Conservation (phyloP, 257 asterid genomes). For the Solanum virginianum region DNA sequence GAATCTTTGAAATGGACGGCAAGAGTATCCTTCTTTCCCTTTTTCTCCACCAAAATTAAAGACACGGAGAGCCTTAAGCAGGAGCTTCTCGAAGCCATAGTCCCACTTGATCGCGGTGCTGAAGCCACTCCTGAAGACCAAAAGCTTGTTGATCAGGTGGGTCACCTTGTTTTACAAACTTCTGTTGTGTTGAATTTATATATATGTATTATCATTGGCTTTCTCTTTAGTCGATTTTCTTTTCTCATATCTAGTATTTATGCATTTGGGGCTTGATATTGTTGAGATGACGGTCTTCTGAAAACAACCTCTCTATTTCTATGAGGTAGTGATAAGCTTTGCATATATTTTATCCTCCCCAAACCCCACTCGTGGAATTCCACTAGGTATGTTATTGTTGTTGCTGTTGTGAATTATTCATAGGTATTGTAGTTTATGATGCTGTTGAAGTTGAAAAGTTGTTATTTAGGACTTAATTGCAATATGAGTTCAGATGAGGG, state of each 20-base stretch:
- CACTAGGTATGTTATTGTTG: too few relatives aligned
- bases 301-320: too few relatives aligned
- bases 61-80: slow-evolving; percentile 28
- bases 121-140: slow-evolving; percentile 46
- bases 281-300: too few relatives aligned
- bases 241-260: too few relatives aligned
- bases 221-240: too few relatives aligned
- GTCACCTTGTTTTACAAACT: background rate
- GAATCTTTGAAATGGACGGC: slow-evolving; percentile 25
- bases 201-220: too few relatives aligned
- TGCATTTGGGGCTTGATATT: too few relatives aligned
- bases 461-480: background rate
- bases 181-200: background rate
- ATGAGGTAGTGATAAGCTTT: too few relatives aligned
- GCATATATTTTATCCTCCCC: too few relatives aligned
- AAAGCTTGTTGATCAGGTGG: slow-evolving; percentile 30
- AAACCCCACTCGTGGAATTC: too few relatives aligned
- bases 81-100: slow-evolving; percentile 47
- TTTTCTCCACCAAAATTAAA: slow-evolving; percentile 8
- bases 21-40: slow-evolving; percentile 27
- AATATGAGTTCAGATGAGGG: background rate
- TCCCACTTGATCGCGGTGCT: slow-evolving; percentile 55
- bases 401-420: background rate
- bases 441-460: background rate
- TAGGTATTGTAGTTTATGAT: background rate